Conservation (phyloP, 108 stramenopile genomes). For the Fragilariopsis cylindrus region DNA sequence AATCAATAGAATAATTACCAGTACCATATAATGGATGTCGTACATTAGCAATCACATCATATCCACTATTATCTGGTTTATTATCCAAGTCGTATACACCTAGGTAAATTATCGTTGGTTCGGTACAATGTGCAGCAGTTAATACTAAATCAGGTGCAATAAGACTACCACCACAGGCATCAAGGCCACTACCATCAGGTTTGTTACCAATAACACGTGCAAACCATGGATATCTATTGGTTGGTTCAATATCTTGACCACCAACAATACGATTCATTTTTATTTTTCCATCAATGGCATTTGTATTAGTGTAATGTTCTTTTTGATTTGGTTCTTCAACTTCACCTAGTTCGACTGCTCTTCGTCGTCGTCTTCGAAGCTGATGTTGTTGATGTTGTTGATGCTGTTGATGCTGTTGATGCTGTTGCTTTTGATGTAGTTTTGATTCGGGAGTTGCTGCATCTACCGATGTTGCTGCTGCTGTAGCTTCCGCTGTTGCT, state of each 20-base stretch:
- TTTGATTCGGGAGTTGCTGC: no score
- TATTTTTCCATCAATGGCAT: no score
- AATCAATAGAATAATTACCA: not conserved
- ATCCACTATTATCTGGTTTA: not conserved
- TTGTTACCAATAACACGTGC: not conserved
- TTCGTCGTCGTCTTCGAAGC: no score
- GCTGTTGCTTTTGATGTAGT: no score
- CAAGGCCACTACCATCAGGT: not conserved
- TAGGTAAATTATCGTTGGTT: not conserved
- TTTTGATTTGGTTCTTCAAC: no score
- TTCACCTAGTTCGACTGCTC: no score
- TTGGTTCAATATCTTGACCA: not conserved
- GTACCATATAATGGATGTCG: conserved; percentile 18
- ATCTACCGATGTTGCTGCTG: no score
- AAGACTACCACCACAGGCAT: conserved; percentile 19
- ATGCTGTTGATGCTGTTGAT: no score
- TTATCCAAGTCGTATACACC: not conserved
- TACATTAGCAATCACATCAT: not conserved
- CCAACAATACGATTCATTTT: not conserved
- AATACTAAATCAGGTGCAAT: conserved; percentile 20
- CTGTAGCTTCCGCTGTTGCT: no score
- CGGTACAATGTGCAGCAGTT: conserved; percentile 26
- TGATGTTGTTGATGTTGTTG: no score
- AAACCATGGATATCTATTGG: not conserved
- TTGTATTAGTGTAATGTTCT: no score